phyloP scores from a whole-genome alignment of 2,329 filamentous ascomycete genomes.

The Fulvia fulva region DNA sequence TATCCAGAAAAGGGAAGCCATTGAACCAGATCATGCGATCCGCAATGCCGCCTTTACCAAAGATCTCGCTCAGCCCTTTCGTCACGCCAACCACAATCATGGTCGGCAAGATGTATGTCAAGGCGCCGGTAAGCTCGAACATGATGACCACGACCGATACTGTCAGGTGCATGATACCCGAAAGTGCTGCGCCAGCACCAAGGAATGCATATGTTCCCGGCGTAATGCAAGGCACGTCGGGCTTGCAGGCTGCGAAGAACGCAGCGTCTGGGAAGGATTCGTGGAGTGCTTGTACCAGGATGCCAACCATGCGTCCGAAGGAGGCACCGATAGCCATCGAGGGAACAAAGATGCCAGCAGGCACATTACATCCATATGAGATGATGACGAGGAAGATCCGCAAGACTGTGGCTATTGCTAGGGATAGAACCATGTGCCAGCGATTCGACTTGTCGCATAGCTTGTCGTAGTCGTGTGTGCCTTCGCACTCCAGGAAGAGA shows the following conservation, averaged over 20 bases:
- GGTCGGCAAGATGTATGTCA: slow-evolving; percentile 94
- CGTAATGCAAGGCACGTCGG: slow-evolving; percentile 92
- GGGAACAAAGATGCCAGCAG: slow-evolving; percentile 94
- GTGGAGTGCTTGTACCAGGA: slow-evolving; percentile 84
- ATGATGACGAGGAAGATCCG: slow-evolving; percentile 84
- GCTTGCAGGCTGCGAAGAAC: slow-evolving; percentile 85
- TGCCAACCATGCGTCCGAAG: slow-evolving; percentile 90
- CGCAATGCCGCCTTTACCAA: slow-evolving; percentile 94
- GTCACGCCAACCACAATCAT: slow-evolving; percentile 99
- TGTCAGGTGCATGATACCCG: slow-evolving; percentile 97
- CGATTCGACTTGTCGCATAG: slow-evolving; percentile 78
- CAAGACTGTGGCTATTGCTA: slow-evolving; percentile 74
- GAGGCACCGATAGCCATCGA: slow-evolving; percentile 96
- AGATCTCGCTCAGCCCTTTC: slow-evolving; percentile 84
- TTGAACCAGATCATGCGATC: slow-evolving; percentile 99
- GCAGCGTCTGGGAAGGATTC: slow-evolving; percentile 75
- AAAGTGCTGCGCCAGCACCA: slow-evolving; percentile 83
- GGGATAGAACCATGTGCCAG: slow-evolving; percentile 71
- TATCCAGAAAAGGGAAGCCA: slow-evolving; percentile 93
- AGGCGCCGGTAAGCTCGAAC: slow-evolving; percentile 96
- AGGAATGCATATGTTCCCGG: slow-evolving; percentile 96
- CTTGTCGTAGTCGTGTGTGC: slow-evolving; percentile 79
- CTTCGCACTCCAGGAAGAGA: slow-evolving; percentile 88
- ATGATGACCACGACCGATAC: slow-evolving; percentile 98
- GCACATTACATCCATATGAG: slow-evolving; percentile 96